Conservation (phyloP, 1,284 basidiomycete genomes). For the Fistulinella cinereoalba region DNA sequence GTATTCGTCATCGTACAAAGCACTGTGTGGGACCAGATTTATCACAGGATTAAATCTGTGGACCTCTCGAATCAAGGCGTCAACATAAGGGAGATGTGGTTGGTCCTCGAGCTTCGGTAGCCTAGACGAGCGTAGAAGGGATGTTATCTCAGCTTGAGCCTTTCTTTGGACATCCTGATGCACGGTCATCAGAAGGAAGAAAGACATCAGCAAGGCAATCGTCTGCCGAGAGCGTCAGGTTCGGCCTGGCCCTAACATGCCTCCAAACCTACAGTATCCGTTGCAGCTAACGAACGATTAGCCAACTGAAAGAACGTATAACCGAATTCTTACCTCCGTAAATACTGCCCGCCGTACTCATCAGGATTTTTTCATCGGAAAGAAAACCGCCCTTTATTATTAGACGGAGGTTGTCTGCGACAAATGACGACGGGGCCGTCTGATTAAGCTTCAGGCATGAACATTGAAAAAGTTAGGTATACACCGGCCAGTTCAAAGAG, state of each 20-base stretch:
- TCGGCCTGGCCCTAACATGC: not conserved
- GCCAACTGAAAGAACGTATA: not conserved
- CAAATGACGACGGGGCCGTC: slow-evolving; percentile 10
- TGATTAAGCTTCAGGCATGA: slow-evolving; percentile 7
- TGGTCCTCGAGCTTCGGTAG: slow-evolving; percentile 24
- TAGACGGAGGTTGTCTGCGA: slow-evolving; percentile 10
- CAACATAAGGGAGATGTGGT: slow-evolving; percentile 20
- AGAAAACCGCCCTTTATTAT: not conserved
- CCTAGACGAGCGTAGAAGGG: slow-evolving; percentile 12
- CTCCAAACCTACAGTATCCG: slow-evolving; percentile 6
- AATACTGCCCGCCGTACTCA: slow-evolving; percentile 12
- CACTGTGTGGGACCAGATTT: slow-evolving; percentile 13
- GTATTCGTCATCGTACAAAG: slow-evolving; percentile 16
- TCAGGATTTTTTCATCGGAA: slow-evolving; percentile 9
- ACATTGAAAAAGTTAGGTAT: not conserved
- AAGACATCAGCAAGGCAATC: slow-evolving; percentile 19
- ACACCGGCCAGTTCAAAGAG: not conserved
- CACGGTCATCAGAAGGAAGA: slow-evolving; percentile 27
- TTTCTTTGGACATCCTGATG: slow-evolving; percentile 11
- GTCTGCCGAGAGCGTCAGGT: slow-evolving; percentile 13
- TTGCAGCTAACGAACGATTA: slow-evolving; percentile 8
- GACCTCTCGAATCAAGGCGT: slow-evolving; percentile 23
- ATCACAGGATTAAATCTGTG: slow-evolving; percentile 15
- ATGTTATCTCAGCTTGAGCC: slow-evolving; percentile 14
- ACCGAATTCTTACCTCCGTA: slow-evolving; percentile 8